Evolutionary conservation across 2,329 filamentous ascomycete species (phyloP).

Genomic region (Davidsoniella virescens): DNA sequence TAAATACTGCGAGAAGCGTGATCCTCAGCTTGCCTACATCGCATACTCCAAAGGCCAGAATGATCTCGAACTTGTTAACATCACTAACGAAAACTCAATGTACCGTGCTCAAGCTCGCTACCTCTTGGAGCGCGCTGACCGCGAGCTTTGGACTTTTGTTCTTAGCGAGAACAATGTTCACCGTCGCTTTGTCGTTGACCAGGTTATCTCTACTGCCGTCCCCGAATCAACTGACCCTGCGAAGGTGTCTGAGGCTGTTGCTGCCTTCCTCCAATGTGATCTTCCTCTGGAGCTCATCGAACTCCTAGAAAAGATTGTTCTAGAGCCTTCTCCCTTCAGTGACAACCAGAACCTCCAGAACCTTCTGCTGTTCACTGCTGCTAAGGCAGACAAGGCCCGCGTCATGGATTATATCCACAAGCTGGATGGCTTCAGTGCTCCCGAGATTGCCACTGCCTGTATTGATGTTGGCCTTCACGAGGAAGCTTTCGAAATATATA

Average conservation of each 20-base stretch:
- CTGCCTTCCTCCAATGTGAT: conserved; percentile 81
- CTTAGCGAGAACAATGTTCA: conserved; percentile 92
- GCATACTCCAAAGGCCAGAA: conserved; percentile 95
- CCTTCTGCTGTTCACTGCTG: conserved; percentile 85
- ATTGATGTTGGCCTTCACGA: conserved; percentile 91
- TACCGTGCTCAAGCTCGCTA: conserved; percentile 96
- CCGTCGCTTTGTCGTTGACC: conserved; percentile 82
- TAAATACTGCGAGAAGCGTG: conserved; percentile 98
- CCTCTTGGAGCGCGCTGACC: conserved; percentile 74
- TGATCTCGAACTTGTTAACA: conserved; percentile 88
- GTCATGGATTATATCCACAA: conserved; percentile 94
- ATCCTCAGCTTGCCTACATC: conserved; percentile 89
- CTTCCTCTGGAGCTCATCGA: conserved; percentile 91
- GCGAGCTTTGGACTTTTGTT: conserved; percentile 88
- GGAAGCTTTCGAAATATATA: conserved; percentile 96
- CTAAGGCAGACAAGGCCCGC: conserved; percentile 87
- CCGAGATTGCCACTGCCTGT: conserved; percentile 84
- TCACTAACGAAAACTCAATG: conserved; percentile 99
- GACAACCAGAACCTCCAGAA: conserved; percentile 97
- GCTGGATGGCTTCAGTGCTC: conserved; percentile 73
- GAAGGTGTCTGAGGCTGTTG: conserved; percentile 87
- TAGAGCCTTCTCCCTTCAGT: conserved; percentile 98
- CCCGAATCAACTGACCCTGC: conserved; percentile 83
- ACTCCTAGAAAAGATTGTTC: conserved; percentile 93
- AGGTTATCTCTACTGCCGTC: conserved; percentile 89